A percentile compares a stretch with the other conserved stretches of the same genome.
phyloP scores from a whole-genome alignment of 2,329 filamentous ascomycete genomes.

The Alternaria sp. region DNA sequence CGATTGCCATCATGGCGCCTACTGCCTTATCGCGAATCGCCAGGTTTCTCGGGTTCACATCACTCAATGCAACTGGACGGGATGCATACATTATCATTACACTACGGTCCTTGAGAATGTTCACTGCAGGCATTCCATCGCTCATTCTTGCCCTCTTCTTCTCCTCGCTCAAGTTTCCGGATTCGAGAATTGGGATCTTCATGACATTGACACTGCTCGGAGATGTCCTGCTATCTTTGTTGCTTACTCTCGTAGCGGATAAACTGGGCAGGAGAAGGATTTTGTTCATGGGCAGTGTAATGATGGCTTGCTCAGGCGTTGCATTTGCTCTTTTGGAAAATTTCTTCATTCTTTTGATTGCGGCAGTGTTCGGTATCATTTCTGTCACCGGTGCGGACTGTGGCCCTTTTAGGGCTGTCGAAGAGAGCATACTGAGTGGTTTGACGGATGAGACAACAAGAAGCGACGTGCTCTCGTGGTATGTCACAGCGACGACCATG shows the following conservation, averaged over 20 bases:
- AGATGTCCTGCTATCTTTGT: conserved; percentile 49
- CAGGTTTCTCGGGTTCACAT: conserved; percentile 44
- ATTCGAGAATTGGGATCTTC: conserved; percentile 51
- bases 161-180: conserved; percentile 46
- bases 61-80: conserved; percentile 44
- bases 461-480: conserved; percentile 53
- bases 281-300: conserved; percentile 46
- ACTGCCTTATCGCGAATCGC: conserved; percentile 34
- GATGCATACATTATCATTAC: conserved; percentile 57
- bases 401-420: conserved; percentile 49
- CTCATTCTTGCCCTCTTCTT: conserved; percentile 53
- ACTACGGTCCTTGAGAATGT: conserved; percentile 47
- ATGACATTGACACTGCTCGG: conserved; percentile 54
- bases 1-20: conserved; percentile 26
- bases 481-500: conserved; percentile 50
- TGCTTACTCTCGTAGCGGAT: conserved; percentile 53
- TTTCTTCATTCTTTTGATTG: conserved; percentile 50
- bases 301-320: conserved; percentile 51
- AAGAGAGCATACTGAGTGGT: conserved; percentile 50
- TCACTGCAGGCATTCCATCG: conserved; percentile 48
- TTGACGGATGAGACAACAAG: conserved; percentile 48
- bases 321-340: conserved; percentile 49
- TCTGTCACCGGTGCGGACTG: conserved; percentile 48
- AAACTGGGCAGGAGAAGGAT: conserved; percentile 48
- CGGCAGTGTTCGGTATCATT: conserved; percentile 53